Conservation (phyloP, 2,329 filamentous ascomycete genomes). For the Ascochyta rabiei region DNA sequence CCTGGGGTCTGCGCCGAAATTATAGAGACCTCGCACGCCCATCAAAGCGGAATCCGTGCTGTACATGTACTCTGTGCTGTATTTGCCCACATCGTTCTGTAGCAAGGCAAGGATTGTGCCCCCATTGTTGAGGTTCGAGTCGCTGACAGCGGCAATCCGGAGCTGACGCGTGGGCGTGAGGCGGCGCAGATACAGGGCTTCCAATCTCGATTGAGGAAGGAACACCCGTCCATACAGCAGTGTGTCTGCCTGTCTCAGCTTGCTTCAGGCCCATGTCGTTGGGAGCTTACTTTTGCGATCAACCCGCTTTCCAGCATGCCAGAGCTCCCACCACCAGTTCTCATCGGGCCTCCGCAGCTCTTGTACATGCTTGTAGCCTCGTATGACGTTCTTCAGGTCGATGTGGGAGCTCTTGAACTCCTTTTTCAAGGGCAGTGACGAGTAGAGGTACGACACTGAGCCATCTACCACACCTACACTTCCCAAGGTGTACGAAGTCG, state of each 20-base stretch:
- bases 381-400: constrained; percentile 76
- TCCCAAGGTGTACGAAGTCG: constrained; percentile 89
- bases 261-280: neutral
- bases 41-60: constrained; percentile 91
- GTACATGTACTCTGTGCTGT: constrained; percentile 86
- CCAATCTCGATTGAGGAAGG: constrained; percentile 81
- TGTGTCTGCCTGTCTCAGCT: constrained; percentile 54
- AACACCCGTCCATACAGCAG: constrained; percentile 80
- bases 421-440: constrained; percentile 75
- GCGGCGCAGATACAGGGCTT: constrained; percentile 81
- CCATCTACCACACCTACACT: constrained; percentile 92
- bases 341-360: constrained; percentile 64
- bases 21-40: constrained; percentile 88
- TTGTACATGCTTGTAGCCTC: constrained; percentile 80
- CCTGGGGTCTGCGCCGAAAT: constrained; percentile 79
- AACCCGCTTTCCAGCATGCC: constrained; percentile 57
- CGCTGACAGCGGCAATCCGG: constrained; percentile 79
- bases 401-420: constrained; percentile 74
- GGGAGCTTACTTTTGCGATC: constrained; percentile 54
- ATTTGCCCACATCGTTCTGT: constrained; percentile 85
- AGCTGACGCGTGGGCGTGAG: constrained; percentile 79
- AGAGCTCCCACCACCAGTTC: constrained; percentile 60
- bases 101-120: constrained; percentile 75
- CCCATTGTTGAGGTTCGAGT: constrained; percentile 72
- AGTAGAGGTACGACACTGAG: constrained; percentile 96